Base-by-base conservation (phyloP, 306 rosid genomes). In the Benincasa hispida region DNA sequence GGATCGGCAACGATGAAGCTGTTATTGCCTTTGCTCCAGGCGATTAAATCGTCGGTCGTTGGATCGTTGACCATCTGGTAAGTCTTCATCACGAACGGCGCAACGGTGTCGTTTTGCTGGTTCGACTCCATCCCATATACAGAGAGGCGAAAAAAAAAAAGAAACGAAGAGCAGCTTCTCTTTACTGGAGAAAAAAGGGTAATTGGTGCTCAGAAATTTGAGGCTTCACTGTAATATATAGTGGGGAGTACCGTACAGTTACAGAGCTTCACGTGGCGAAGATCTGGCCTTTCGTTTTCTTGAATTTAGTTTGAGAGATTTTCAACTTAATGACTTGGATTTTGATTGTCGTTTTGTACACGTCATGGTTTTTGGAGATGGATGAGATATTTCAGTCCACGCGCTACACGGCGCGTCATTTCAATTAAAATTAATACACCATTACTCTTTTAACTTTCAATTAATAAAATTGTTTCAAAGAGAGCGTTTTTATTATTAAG, bases 1-100 rank as follows among this genome's bases (percentile, higher is more conserved):
- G 98, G 95, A 61, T 94, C 96, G 79, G 83, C 32, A 78, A 94
- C 96, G 86, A 90, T 77, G 98, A 94, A 94, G 78, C 96, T 94
- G 85, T 94, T 94, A 79, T 84, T 86, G 15, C 84, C 81, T 74
- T 85, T 82, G 1, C 97, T 97, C 98, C 98, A 94, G 0, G 68
- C 41, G 79, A 94, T 89, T 54, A 91, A 82, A 18, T 30, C 66
- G 79, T 90, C 97, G 37, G 95, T 87, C 39, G 74, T 14, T 12
- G 93, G 89, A 85, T 94, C 98, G 81, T 84, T 87, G 78, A 94
- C 92, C 94, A 94, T 90, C 84, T 91, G 87, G 34, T 86, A 94
- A 17, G 98, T 91, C 88, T 94, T 94, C 78, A 90, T 59, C 53
- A 94, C 84, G 88, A 94, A 94, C 83, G 97, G 96, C n/a, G 95